phyloP scores from a whole-genome alignment of 495 filamentous ascomycete genomes.

The Aspergillus bertholletiae region DNA sequence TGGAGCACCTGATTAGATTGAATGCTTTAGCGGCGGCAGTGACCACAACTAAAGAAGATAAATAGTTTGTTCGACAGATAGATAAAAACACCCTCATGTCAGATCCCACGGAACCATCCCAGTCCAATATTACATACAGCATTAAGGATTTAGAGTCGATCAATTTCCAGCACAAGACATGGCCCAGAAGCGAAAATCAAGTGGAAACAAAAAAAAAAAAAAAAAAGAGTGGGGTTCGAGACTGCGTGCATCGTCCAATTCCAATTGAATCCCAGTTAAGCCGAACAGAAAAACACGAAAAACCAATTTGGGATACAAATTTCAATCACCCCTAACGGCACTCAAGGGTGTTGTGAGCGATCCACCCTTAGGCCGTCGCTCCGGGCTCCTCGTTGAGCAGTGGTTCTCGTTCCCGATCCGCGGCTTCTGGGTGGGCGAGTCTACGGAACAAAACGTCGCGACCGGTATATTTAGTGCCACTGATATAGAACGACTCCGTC shows the following conservation, averaged over 20 bases:
- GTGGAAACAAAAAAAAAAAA: no score
- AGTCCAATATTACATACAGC: background rate
- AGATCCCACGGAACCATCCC: no score
- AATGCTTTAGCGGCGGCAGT: background rate
- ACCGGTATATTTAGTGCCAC: conserved; percentile 60
- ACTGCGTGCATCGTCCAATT: background rate
- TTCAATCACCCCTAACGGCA: background rate
- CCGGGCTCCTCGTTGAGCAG: conserved; percentile 32
- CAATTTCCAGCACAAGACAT: background rate
- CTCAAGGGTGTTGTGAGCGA: background rate
- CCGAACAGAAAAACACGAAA: background rate
- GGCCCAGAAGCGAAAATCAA: background rate
- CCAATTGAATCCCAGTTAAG: background rate
- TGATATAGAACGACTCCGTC: conserved; percentile 58
- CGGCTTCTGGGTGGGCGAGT: conserved; percentile 29
- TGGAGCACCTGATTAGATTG: background rate
- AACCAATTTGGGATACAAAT: background rate
- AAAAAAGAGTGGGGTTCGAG: background rate
- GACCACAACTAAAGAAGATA: background rate
- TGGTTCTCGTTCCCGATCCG: conserved; percentile 40
- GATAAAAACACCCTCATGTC: background rate
- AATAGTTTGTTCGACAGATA: background rate
- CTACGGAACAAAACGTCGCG: conserved; percentile 43
- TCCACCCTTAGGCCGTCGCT: background rate
- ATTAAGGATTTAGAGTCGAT: background rate